phyloP scores from a whole-genome alignment of 768 basidiomycete species.

The Vararia minispora region DNA sequence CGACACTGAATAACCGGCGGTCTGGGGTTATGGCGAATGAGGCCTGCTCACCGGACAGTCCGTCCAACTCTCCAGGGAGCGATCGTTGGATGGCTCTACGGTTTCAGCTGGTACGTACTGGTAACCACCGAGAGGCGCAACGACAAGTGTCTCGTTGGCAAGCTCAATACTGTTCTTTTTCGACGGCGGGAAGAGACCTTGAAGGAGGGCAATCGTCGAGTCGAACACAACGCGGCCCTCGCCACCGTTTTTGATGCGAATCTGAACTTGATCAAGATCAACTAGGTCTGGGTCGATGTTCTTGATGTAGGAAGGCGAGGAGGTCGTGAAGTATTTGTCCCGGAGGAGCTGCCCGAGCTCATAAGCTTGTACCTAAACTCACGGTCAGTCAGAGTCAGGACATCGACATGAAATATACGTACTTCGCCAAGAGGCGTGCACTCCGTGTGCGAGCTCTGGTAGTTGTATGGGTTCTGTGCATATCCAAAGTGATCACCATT shows the following conservation, averaged over 20 bases:
- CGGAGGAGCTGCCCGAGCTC: conserved; percentile 53
- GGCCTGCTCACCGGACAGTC: conserved; percentile 35
- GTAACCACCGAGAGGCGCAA: conserved; percentile 71
- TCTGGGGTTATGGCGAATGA: background rate
- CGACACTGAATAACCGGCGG: background rate
- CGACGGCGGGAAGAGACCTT: conserved; percentile 82
- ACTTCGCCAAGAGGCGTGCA: conserved; percentile 73
- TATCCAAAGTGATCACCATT: conserved; percentile 66
- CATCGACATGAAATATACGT: conserved; percentile 13
- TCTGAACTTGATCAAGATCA: conserved; percentile 60
- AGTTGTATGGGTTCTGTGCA: conserved; percentile 62
- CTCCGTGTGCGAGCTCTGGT: conserved; percentile 49
- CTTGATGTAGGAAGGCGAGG: conserved; percentile 59
- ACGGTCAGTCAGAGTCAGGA: conserved; percentile 1
- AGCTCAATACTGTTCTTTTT: conserved; percentile 59
- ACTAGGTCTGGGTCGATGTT: conserved; percentile 59
- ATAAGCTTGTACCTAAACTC: conserved; percentile 50
- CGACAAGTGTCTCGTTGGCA: conserved; percentile 64
- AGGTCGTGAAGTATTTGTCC: conserved; percentile 50
- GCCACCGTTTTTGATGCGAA: conserved; percentile 73
- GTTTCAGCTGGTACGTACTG: conserved; percentile 81
- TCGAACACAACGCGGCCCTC: conserved; percentile 85
- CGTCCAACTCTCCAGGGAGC: conserved; percentile 76
- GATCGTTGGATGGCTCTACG: conserved; percentile 76
- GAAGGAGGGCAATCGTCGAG: conserved; percentile 73